phyloP scores from a whole-genome alignment of 2,329 filamentous ascomycete genomes.

The Dactylellina leptospora region DNA sequence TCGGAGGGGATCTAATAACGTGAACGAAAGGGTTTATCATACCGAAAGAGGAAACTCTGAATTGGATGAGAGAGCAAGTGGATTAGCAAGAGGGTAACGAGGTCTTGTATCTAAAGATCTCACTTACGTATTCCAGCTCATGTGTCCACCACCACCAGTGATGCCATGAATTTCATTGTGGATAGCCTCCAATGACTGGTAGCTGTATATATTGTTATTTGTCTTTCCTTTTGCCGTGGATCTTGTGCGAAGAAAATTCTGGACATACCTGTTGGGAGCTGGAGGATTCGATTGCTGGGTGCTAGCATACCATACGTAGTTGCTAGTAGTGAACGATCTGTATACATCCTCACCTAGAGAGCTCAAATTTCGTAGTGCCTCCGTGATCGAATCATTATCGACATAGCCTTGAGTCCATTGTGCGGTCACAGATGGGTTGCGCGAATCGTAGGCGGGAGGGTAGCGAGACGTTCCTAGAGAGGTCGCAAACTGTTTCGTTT shows the following conservation, averaged over 20 bases:
- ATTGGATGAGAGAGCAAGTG: background rate
- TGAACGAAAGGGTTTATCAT: background rate
- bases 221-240: too few species aligned
- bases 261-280: conserved; percentile 39
- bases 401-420: conserved; percentile 60
- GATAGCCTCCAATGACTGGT: conserved; percentile 69
- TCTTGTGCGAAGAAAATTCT: too few species aligned
- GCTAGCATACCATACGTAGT: conserved; percentile 35
- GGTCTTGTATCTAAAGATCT: conserved; percentile 61
- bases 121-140: conserved; percentile 63
- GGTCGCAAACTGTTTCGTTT: conserved; percentile 47
- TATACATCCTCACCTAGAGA: conserved; percentile 49
- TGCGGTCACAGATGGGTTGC: conserved; percentile 56
- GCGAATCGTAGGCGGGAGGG: conserved; percentile 47
- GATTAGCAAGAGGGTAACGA: conserved; percentile 54
- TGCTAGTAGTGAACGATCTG: conserved; percentile 43
- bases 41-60: conserved; percentile 46
- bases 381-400: conserved; percentile 59
- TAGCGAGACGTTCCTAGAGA: conserved; percentile 47
- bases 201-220: too few species aligned
- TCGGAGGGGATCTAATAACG: conserved; percentile 7
- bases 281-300: conserved; percentile 42
- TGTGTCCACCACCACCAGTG: conserved; percentile 57
- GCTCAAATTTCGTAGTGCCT: conserved; percentile 40
- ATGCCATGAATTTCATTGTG: conserved; percentile 70